These are phyloP conservation scores for Spathaspora jeffriesii DNA, from an alignment of 1,139 yeast genomes.

Conservation along the genomic window DNA sequence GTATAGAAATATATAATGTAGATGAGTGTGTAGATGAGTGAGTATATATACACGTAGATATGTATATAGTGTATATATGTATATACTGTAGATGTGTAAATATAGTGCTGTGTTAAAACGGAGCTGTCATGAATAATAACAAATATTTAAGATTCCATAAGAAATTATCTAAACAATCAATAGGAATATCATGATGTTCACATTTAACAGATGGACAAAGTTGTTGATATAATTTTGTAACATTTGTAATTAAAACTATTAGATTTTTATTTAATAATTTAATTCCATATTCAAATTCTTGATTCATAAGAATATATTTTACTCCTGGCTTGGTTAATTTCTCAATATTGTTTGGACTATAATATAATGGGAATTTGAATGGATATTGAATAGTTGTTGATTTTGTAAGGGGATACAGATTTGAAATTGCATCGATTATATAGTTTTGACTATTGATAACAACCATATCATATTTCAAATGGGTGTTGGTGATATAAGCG, in stretches of 20 bases:
- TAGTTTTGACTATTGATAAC: constrained; percentile 22
- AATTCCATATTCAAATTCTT: constrained; percentile 35
- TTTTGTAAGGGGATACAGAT: constrained; percentile 12
- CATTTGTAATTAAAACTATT: constrained; percentile 23
- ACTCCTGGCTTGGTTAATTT: constrained; percentile 11
- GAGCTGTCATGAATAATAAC: constrained; percentile 37
- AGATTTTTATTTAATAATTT: constrained; percentile 34
- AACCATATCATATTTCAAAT: constrained; percentile 29
- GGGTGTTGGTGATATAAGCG: constrained; percentile 25
- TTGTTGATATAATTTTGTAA: constrained; percentile 19
- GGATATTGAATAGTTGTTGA: not conserved
- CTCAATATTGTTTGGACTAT: constrained; percentile 24
- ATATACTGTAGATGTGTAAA: not conserved
- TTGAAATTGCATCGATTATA: constrained; percentile 26
- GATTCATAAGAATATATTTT: constrained; percentile 19
- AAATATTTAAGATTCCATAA: constrained; percentile 45
- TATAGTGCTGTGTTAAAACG: constrained; percentile 5
- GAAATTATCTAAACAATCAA: constrained; percentile 42
- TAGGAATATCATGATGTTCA: constrained; percentile 26
- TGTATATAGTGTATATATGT: too few species aligned
- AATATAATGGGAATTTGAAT: constrained; percentile 27
- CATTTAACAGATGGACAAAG: constrained; percentile 15
- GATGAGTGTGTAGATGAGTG: not conserved
- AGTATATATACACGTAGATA: too few species aligned
- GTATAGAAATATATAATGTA: too few species aligned